Evolutionary conservation across 2,329 filamentous ascomycete genomes (phyloP), one percentile per base, ranked within the genome.

Genomic region (Cytospora piceae): DNA sequence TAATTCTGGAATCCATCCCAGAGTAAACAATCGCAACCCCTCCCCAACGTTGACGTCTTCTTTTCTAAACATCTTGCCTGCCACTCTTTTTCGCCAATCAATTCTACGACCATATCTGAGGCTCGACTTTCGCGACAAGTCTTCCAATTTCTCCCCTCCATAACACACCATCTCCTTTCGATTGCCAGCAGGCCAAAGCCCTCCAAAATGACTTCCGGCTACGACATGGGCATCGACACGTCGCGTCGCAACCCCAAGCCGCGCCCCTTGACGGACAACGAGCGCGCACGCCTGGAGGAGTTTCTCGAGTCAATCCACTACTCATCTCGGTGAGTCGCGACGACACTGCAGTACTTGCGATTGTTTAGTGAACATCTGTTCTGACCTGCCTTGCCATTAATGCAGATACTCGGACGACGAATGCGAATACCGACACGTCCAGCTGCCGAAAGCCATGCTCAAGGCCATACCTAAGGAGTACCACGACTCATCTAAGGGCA

Each of bases 401-500:
- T 24, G 46, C 76, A 98, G 95, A 77, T 99, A 99, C 78, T 94
- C 90, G 32, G 95, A 99, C 75, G 89, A 87, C 79, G 87, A 95
- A 78, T 97, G 89, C 79, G 95, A 99, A 80, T 99, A 99, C 81
- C 92, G 95, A 70, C 95, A 99, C 79, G 95, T 99, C 66, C 94
- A 97, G 79, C 87, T 99, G 34, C 95, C 95, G 53, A 99, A 99
- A 81, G 90, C 93, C 72, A 99, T 99, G 95, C 88, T 99, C 70
- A 98, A 98, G 80, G 91, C 87, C 51, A 98, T 99, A 72, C 95
- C 95, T 24, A 90, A 94, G 77, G 94, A 97, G 46, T 97, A 97
- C 79, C 94, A 96, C 75, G 94, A 97, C 78, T 85, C 88, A 59
- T 82, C 87, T 61, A 93, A 96, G 79, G 95, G 95, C 68, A 98